Conservation (phyloP, 805 yeast species). For the Saturnispora bothae region DNA sequence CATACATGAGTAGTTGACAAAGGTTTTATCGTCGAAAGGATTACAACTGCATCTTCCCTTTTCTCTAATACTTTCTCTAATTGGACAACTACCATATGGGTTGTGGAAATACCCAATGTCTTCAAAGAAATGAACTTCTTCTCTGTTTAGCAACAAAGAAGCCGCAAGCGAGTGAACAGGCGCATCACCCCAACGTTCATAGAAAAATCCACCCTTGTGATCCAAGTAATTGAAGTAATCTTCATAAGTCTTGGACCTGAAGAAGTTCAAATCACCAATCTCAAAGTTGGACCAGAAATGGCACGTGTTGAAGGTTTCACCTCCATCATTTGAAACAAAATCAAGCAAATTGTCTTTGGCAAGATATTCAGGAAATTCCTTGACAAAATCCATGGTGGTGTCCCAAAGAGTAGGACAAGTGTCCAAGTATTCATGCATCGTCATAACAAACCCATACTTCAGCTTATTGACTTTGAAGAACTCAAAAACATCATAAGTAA, state of each 20-base stretch:
- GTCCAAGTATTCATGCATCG: constrained; percentile 58
- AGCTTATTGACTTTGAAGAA: constrained; percentile 68
- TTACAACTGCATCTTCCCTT: constrained; percentile 61
- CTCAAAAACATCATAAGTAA: constrained; percentile 67
- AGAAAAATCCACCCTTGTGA: constrained; percentile 76
- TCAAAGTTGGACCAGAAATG: constrained; percentile 91
- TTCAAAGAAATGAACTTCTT: constrained; percentile 64
- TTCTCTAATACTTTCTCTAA: constrained; percentile 44
- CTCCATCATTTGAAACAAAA: constrained; percentile 58
- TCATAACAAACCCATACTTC: constrained; percentile 65
- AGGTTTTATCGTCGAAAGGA: constrained; percentile 64
- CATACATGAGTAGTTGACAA: constrained; percentile 62
- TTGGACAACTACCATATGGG: constrained; percentile 74
- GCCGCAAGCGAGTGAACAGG: constrained; percentile 86
- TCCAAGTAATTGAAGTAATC: constrained; percentile 67
- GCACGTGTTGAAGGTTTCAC: constrained; percentile 62
- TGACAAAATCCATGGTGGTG: constrained; percentile 51
- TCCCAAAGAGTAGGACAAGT: constrained; percentile 74
- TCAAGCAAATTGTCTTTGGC: constrained; percentile 53
- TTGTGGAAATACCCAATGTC: constrained; percentile 78
- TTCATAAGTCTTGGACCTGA: constrained; percentile 59
- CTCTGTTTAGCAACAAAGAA: constrained; percentile 58
- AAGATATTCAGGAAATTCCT: constrained; percentile 47
- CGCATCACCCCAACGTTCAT: constrained; percentile 91
- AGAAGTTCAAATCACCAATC: constrained; percentile 60